These are phyloP conservation scores for Coemansia sp. DNA, from an alignment of 192 early-diverging fungal genomes.

Conservation along the genomic window DNA sequence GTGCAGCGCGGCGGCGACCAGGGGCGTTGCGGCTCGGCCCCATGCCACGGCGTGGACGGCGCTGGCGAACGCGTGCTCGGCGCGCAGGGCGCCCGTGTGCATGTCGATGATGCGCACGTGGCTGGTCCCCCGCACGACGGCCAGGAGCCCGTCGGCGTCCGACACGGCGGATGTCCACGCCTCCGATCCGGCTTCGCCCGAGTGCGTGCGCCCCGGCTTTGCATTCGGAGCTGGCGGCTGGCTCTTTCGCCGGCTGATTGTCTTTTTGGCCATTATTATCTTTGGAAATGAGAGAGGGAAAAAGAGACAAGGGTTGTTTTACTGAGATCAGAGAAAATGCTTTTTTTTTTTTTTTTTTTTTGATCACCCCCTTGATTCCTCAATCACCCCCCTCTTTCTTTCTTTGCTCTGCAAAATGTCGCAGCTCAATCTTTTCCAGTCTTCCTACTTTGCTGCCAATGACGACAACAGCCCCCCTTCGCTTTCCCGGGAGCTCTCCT, in stretches of 20 bases:
- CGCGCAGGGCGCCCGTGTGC: slow-evolving; percentile 38
- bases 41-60: slow-evolving; percentile 21
- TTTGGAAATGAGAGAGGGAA: not conserved
- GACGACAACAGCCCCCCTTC: not conserved
- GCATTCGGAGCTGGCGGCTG: not conserved
- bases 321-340: not conserved
- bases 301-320: not conserved
- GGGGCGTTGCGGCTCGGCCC: not conserved
- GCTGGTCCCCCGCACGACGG: slow-evolving; percentile 35
- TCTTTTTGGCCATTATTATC: slow-evolving; percentile 27
- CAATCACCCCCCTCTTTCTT: too few species aligned
- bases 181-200: not conserved
- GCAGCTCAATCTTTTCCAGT: not conserved
- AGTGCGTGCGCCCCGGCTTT: slow-evolving; percentile 10
- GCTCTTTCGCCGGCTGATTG: slow-evolving; percentile 35
- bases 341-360: not conserved
- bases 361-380: too few species aligned
- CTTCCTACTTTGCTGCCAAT: not conserved
- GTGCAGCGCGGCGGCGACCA: slow-evolving; percentile 29
- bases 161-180: slow-evolving; percentile 39
- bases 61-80: slow-evolving; percentile 22
- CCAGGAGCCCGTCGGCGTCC: slow-evolving; percentile 20
- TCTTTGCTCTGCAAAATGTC: too few species aligned
- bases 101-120: slow-evolving; percentile 45
- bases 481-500: not conserved